Conservation (phyloP, 306 rosid genomes). For the Citrullus mucosospermus region DNA sequence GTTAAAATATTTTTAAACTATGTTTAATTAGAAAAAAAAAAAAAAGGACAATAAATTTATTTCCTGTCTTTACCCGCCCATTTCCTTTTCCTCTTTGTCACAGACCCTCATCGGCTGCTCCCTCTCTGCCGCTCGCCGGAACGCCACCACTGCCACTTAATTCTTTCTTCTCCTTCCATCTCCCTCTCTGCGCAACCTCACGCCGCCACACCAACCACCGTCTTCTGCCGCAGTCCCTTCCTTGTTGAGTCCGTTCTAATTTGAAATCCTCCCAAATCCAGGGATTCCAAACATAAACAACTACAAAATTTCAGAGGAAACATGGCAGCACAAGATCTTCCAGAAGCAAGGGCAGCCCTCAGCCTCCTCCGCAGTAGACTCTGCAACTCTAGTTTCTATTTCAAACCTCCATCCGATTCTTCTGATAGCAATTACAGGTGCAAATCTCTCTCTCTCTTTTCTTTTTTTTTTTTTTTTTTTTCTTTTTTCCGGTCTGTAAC, state of each 20-base stretch:
- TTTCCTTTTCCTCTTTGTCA: background rate
- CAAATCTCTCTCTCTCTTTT: background rate
- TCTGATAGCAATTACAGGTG: conserved; percentile 54
- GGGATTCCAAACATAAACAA: background rate
- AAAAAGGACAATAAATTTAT: no score
- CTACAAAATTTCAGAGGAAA: background rate
- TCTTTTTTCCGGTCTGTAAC: background rate
- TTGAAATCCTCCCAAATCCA: background rate
- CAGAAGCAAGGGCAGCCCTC: conserved; percentile 30
- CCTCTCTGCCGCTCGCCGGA: background rate
- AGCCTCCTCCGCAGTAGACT: conserved; percentile 45
- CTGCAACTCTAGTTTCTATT: conserved; percentile 43
- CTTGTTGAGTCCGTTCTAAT: background rate
- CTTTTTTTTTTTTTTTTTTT: no score
- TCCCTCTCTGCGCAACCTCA: background rate
- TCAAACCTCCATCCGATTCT: conserved; percentile 30
- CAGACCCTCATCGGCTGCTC: background rate
- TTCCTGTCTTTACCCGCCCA: background rate
- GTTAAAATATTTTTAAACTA: no score
- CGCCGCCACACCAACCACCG: background rate
- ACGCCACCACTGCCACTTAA: background rate
- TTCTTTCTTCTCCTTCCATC: background rate
- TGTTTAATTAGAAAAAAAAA: no score
- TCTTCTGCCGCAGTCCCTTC: background rate
- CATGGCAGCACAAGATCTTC: conserved; percentile 37